phyloP scores from a whole-genome alignment of 2,329 filamentous ascomycete species.

The Ophiosphaerella korrae region DNA sequence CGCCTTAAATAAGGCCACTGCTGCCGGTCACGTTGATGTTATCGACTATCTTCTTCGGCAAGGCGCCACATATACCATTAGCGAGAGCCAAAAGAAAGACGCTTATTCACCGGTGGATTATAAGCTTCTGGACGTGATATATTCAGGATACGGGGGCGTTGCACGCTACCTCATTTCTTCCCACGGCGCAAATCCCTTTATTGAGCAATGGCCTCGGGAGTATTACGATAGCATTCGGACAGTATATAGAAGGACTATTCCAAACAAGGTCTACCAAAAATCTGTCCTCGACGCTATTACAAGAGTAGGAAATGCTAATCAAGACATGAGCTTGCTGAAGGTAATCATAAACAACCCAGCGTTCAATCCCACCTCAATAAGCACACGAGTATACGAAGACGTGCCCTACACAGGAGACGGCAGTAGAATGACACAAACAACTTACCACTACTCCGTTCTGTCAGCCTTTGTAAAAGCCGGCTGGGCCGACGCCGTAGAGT shows the following conservation, averaged over 20 bases:
- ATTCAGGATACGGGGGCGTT: not conserved
- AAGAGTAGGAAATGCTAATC: not conserved
- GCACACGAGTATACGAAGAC: not conserved
- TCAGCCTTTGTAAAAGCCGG: not conserved
- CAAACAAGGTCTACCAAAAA: not conserved
- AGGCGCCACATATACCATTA: not conserved
- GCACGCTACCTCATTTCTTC: not conserved
- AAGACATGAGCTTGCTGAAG: not conserved
- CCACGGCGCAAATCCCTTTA: conserved; percentile 1
- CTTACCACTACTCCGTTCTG: not conserved
- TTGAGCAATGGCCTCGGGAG: not conserved
- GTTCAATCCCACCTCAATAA: not conserved
- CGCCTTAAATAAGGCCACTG: conserved; percentile 1
- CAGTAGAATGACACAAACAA: not conserved
- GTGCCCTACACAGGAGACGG: not conserved
- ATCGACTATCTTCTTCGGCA: conserved; percentile 1
- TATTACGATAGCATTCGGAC: not conserved
- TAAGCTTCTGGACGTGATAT: conserved; percentile 1
- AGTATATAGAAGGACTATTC: not conserved
- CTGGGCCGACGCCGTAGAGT: not conserved
- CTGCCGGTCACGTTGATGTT: not conserved
- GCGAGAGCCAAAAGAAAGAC: not conserved
- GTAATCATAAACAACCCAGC: not conserved
- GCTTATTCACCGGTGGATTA: not conserved
- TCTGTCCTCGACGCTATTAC: not conserved